Evolutionary conservation across 2,329 filamentous ascomycete genomes (phyloP).

Genomic region (Fusarium brachygibbosum): DNA sequence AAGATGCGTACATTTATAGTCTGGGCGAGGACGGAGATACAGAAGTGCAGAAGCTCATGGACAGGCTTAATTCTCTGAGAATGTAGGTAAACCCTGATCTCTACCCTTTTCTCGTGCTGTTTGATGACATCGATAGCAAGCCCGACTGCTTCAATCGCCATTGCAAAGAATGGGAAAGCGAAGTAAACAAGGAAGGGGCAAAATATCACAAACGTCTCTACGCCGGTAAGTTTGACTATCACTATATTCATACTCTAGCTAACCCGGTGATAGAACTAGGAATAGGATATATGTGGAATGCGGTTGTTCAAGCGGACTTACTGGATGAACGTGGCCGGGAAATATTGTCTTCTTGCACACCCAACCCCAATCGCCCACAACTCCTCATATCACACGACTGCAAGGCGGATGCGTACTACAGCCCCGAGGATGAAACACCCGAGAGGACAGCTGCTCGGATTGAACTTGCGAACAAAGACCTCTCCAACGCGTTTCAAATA

Average conservation of each 20-base stretch:
- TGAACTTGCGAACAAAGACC: not conserved
- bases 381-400: not conserved
- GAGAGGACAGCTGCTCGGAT: not conserved
- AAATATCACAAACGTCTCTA: not conserved
- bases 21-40: not conserved
- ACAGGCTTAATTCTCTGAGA: not conserved
- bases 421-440: not conserved
- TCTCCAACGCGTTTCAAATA: not conserved
- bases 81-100: not conserved
- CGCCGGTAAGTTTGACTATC: not conserved
- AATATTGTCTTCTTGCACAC: not conserved
- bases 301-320: not conserved
- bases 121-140: not conserved
- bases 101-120: rapidly evolving
- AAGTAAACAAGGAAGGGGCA: not conserved
- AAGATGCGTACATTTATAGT: not conserved
- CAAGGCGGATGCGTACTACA: not conserved
- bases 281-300: not conserved
- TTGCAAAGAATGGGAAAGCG: slow-evolving; percentile 5
- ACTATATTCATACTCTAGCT: rapidly evolving
- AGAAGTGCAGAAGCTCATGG: not conserved
- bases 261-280: not conserved
- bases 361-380: not conserved
- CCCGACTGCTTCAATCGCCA: not conserved
- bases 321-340: slow-evolving; percentile 1